phyloP scores from a whole-genome alignment of 345 rosid genomes.

The Mercurialis annua region DNA sequence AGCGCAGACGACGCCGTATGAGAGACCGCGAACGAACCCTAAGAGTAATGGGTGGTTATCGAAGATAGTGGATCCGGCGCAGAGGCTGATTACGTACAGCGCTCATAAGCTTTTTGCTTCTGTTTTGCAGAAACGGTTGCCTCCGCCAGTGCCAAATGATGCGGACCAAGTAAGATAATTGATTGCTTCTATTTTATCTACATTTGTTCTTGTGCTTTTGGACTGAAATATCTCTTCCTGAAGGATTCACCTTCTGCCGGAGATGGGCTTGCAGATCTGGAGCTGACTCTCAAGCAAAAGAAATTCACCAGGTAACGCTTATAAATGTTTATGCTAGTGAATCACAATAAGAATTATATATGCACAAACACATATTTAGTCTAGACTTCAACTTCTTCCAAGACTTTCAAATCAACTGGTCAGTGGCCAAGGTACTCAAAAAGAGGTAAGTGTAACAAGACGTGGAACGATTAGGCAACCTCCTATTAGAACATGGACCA shows the following conservation, averaged over 20 bases:
- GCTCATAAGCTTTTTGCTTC: constrained; percentile 77
- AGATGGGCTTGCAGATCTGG: constrained; percentile 46
- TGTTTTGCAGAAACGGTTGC: constrained; percentile 69
- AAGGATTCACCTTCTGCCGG: constrained; percentile 34
- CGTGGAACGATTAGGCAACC: too few relatives aligned
- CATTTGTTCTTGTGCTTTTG: constrained; percentile 17
- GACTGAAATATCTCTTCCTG: constrained; percentile 15
- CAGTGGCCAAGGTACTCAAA: too few relatives aligned
- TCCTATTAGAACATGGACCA: too few relatives aligned
- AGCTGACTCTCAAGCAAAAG: constrained; percentile 58
- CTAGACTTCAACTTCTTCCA: not conserved
- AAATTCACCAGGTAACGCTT: constrained; percentile 68
- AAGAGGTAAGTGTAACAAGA: too few relatives aligned
- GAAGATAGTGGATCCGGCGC: constrained; percentile 92
- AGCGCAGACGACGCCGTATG: constrained; percentile 65
- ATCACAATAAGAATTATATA: too few relatives aligned
- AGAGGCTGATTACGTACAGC: constrained; percentile 61
- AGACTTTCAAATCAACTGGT: too few relatives aligned
- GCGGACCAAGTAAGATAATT: too few relatives aligned
- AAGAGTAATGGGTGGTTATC: constrained; percentile 64
- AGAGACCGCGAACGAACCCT: constrained; percentile 56
- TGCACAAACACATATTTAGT: too few relatives aligned
- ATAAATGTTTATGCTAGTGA: not conserved
- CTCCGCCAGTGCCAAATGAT: constrained; percentile 44
- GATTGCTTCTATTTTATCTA: not conserved